Base-by-base conservation (phyloP, 768 basidiomycete genomes). In the Kwoniella mangroviensis region DNA sequence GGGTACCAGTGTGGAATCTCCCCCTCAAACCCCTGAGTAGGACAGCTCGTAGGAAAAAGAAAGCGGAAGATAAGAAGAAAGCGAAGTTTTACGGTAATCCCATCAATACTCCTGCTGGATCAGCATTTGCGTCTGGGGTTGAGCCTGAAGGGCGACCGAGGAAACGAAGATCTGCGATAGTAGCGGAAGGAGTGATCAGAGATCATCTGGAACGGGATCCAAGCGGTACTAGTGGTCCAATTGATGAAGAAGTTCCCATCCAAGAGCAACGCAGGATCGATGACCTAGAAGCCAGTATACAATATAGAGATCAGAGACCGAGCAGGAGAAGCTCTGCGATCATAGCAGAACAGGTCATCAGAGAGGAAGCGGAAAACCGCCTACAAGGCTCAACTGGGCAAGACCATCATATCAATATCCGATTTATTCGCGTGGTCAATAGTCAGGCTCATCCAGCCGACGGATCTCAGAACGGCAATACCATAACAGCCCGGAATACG, bases 1-100 rank as follows among this genome's bases (percentile, higher is more conserved):
- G 58, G 22, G 58, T 60, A 41, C 58, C 41, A n/a, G 58, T 60
- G 3, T 60, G 58, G 58, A 60, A 34, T n/a, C 41, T 60, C 12
- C 58, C 58, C 22, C 58, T 60, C 19, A 60, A 45, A 60, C 58
- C 58, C 11, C 41, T 60, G 9, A 60, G 58, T 22, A 60, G 22
- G 41, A 42, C 58, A 41, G 58, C 58, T 60, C 41, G n/a, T 41
- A 34, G 19, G 15, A 42, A 60, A 13, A 60, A 60, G 58, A 60
- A 60, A 43, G 58, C 58, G 7, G 41, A 41, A n/a, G 41, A 60
- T 3, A 60, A 43, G 41, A 22, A 24, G 21, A 41, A 42, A 41
- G 58, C 58, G 19, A 43, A 60, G 19, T 60, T 60, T 22, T 60
- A 60, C 41, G 58, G 41, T 34, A 34, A 34, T 34, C 9, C 9